Base-by-base conservation (phyloP, 2,329 filamentous ascomycete species). In the Colletotrichum lini region DNA sequence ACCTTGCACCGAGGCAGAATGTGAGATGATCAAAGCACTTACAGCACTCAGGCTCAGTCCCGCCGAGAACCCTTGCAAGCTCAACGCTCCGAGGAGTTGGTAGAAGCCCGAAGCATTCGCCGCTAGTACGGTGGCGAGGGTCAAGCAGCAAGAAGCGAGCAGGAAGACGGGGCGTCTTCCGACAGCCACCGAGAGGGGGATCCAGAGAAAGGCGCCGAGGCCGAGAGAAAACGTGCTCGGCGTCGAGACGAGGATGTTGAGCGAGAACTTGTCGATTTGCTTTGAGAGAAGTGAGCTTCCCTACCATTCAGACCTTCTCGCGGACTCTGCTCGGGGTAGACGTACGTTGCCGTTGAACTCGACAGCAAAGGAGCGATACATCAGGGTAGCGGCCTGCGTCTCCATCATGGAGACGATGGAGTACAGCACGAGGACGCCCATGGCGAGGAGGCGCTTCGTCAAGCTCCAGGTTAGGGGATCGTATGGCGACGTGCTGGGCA, bases 151-250 rank as follows among this genome's bases (percentile, higher is more conserved):
- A 2, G 76, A 79, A 1, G 80, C 61, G 5, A 83, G 67, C 15
- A 83, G 77, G 0, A 72, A 72, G 18, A 80, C 78, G 0, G 81
- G 82, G 12, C 82, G 76, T 26, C 82, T 76, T 3, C 82, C 82
- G 49, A 83, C 65, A 0, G 79, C 80, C 10, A 82, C 73, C 4
- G 80, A 79, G 4, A 83, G 54, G 3, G 80, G 81, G 7, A 82
- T 78, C 79, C 80, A 83, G 6, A 82, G 50, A 21, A 83, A 75
- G 38, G 77, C 77, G 1, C 81, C 81, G 6, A 82, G 63, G 7
- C 79, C 80, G 75, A 80, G 78, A 63, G 77, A 79, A 4, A 83
- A 61, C 0, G 77, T 78, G 2, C 69, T 72, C 2, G 69, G 69
- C 9, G 47, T 72, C 13, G 69, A 72, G 3, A 72, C 69, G 15